phyloP scores from a whole-genome alignment of 169 alveolate species.

The Eimeria tenella region DNA sequence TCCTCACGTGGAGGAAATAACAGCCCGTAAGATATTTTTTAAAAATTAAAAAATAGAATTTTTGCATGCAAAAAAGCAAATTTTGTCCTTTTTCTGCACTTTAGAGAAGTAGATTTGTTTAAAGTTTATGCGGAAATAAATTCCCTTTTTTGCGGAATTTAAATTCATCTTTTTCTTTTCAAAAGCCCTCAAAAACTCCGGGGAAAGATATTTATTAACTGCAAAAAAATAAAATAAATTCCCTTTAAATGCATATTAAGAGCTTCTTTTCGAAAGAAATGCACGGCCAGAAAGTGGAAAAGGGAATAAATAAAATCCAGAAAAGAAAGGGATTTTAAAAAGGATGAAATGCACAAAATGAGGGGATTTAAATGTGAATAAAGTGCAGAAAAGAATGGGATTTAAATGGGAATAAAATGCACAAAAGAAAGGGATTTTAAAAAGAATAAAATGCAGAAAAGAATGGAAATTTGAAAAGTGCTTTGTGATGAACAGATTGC shows the following conservation, averaged over 20 bases:
- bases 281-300: neutral
- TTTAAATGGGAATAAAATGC: no score
- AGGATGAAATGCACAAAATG: no score
- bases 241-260: no score
- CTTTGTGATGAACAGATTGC: neutral
- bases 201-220: no score
- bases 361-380: no score
- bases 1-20: conserved; percentile 9
- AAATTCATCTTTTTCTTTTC: neutral
- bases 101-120: neutral
- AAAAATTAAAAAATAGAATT: neutral
- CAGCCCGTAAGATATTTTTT: neutral
- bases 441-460: neutral
- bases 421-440: no score
- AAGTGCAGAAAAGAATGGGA: neutral
- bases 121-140: no score
- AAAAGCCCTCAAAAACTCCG: no score
- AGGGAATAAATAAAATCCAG: no score
- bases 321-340: no score
- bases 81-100: neutral
- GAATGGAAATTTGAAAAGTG: neutral
- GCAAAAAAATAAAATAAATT: no score
- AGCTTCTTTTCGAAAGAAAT: no score
- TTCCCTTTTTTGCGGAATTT: neutral
- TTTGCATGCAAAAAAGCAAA: neutral